These are phyloP conservation scores for Hymenoscyphus salicellus DNA, from an alignment of 2,329 filamentous ascomycete genomes.

Conservation along the genomic window DNA sequence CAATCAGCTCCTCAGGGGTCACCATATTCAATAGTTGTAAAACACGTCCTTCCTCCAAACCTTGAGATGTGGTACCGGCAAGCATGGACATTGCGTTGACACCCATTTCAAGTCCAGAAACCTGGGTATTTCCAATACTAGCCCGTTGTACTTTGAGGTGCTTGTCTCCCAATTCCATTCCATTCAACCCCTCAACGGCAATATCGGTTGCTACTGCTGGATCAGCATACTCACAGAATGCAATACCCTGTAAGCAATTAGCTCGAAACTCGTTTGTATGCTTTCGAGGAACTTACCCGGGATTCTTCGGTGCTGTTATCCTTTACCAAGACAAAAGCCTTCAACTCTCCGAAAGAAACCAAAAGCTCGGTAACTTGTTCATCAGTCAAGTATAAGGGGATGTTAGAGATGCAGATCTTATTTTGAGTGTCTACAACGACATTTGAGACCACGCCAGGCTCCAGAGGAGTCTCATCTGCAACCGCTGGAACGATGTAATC, in stretches of 20 bases:
- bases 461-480: constrained; percentile 68
- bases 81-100: constrained; percentile 98
- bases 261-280: background rate
- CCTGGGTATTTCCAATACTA: constrained; percentile 91
- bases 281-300: constrained; percentile 56
- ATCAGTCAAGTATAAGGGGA: constrained; percentile 82
- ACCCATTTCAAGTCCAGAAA: constrained; percentile 86
- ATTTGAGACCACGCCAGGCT: constrained; percentile 73
- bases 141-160: constrained; percentile 83
- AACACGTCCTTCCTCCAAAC: constrained; percentile 77
- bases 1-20: constrained; percentile 88
- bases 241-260: constrained; percentile 66
- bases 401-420: constrained; percentile 90
- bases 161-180: constrained; percentile 87
- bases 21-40: constrained; percentile 98
- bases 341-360: constrained; percentile 86
- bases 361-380: constrained; percentile 90
- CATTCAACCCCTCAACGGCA: constrained; percentile 86
- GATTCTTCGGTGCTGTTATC: constrained; percentile 83
- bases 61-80: constrained; percentile 78
- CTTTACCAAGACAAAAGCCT: constrained; percentile 86
- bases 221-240: constrained; percentile 92
- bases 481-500: constrained; percentile 92
- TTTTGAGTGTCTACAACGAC: constrained; percentile 87
- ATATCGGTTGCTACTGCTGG: constrained; percentile 68